These are phyloP conservation scores for Sugiyamaella boreocaroliniensis DNA, from an alignment of 805 yeast species.

Conservation along the genomic window DNA sequence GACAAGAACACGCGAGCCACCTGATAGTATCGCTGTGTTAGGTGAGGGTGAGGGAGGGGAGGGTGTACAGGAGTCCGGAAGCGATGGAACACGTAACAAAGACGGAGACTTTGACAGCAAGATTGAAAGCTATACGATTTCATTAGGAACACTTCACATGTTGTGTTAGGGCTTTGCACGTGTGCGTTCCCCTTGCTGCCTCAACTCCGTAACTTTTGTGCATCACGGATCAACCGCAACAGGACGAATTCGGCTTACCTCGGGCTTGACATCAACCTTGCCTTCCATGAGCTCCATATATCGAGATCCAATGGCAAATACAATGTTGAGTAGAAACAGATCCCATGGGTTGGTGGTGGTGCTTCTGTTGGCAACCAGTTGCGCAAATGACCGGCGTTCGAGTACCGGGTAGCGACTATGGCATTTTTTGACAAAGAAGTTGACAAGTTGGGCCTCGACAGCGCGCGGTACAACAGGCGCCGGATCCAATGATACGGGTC, in stretches of 20 bases:
- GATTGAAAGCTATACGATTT: neutral
- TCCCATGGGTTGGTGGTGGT: conserved; percentile 6
- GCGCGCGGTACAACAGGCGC: neutral
- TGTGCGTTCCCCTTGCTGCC: too few species aligned
- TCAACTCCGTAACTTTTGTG: too few species aligned
- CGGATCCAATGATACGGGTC: neutral
- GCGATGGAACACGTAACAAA: too few species aligned
- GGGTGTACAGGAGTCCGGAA: neutral
- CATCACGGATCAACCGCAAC: too few species aligned
- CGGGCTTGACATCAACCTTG: conserved; percentile 2
- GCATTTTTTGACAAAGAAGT: conserved; percentile 4
- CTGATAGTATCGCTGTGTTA: conserved; percentile 2
- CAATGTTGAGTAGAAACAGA: conserved; percentile 7
- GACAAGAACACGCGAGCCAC: conserved; percentile 4
- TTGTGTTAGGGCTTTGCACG: too few species aligned
- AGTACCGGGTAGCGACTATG: conserved; percentile 10
- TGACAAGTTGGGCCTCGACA: conserved; percentile 2
- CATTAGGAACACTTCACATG: too few species aligned
- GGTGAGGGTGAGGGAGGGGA: neutral
- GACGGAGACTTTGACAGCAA: neutral
- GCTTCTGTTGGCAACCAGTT: neutral
- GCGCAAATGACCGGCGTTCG: conserved; percentile 1
- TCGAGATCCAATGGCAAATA: conserved; percentile 13
- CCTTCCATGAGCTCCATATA: conserved; percentile 8
- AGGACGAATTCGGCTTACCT: neutral